Evolutionary conservation across 257 asterid genomes (phyloP).

Genomic region (Solanum okadae): DNA sequence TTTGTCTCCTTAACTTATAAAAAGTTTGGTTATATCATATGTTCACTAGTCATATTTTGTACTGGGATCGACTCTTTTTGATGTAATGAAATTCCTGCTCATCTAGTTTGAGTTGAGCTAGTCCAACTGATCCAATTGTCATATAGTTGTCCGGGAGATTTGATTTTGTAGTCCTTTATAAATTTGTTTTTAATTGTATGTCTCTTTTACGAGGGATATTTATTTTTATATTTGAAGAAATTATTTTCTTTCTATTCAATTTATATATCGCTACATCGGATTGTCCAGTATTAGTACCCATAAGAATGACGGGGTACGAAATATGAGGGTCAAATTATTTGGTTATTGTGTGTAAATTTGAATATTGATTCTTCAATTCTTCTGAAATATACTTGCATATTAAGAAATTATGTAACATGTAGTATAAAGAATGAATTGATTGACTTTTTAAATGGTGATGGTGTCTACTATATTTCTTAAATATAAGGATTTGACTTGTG

Average conservation of each 20-base stretch:
- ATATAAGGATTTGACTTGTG: background rate
- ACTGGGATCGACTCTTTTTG: no score
- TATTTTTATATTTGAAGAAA: no score
- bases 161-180: background rate
- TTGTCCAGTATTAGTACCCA: background rate
- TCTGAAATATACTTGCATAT: background rate
- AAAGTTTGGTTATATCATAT: background rate
- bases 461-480: background rate
- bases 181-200: no score
- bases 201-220: no score
- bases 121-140: background rate
- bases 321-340: background rate
- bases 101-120: no score
- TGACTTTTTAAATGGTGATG: background rate
- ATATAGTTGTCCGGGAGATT: background rate
- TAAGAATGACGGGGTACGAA: background rate
- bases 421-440: background rate
- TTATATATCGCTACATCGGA: fast-evolving
- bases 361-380: background rate
- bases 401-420: background rate
- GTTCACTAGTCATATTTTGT: background rate
- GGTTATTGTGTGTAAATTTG: background rate
- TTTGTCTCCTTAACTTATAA: background rate
- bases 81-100: no score
- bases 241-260: background rate